A percentile compares a stretch with the other conserved stretches of the same genome.
These are phyloP conservation scores for Colletotrichum eremochloae DNA, from an alignment of 2,329 filamentous ascomycete genomes.

Conservation along the genomic window DNA sequence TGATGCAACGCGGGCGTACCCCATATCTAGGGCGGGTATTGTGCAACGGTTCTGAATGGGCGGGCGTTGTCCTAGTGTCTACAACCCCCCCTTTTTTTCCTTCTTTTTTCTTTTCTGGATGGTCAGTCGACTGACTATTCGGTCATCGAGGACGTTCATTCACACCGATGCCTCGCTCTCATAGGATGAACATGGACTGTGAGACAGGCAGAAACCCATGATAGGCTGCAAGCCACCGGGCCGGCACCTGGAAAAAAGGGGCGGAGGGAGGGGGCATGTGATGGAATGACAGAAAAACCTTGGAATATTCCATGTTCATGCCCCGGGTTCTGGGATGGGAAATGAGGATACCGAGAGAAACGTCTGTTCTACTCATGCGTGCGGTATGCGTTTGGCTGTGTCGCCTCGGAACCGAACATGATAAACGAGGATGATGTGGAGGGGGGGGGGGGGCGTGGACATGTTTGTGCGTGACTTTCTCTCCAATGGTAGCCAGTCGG, in stretches of 20 bases:
- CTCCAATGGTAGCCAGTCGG: slow-evolving; percentile 23
- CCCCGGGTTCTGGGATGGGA: slow-evolving; percentile 16
- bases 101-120: slow-evolving; percentile 1
- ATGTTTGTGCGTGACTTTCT: background rate
- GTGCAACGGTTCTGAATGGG: slow-evolving; percentile 25
- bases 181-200: background rate
- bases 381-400: background rate
- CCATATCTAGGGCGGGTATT: slow-evolving; percentile 40
- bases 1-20: slow-evolving; percentile 18
- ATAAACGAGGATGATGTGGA: background rate
- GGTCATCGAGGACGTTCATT: background rate
- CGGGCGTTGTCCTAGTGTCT: background rate
- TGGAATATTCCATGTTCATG: slow-evolving; percentile 26
- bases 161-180: background rate
- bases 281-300: slow-evolving; percentile 2
- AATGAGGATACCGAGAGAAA: background rate
- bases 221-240: slow-evolving; percentile 37
- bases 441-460: background rate
- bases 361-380: slow-evolving; percentile 8
- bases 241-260: slow-evolving; percentile 10
- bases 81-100: background rate
- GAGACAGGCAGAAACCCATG: slow-evolving; percentile 15
- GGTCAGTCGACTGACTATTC: background rate
- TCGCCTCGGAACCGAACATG: slow-evolving; percentile 8
- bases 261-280: slow-evolving; percentile 12